A percentile compares a stretch with the other conserved stretches of the same genome.
These are phyloP conservation scores for Platanus orientalis DNA, from an alignment of 164 flowering plant species.

Conservation along the genomic window DNA sequence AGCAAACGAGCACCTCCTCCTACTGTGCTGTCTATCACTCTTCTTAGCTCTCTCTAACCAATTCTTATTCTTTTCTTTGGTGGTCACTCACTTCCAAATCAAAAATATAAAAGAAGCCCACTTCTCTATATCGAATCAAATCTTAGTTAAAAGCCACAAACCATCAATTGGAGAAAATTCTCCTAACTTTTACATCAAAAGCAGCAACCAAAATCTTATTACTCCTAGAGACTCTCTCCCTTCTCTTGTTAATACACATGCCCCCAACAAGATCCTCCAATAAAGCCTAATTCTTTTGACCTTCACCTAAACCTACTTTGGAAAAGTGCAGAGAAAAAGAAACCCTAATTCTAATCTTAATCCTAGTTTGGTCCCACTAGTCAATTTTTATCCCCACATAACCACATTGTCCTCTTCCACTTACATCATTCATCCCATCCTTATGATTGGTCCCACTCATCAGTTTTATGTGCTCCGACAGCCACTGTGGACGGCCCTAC, in stretches of 20 bases:
- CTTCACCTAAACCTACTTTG: neutral
- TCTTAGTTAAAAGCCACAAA: constrained; percentile 21
- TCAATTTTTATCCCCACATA: too few species aligned
- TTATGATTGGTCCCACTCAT: constrained; percentile 27
- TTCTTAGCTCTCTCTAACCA: neutral
- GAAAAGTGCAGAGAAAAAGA: neutral
- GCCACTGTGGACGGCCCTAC: neutral
- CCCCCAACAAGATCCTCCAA: neutral
- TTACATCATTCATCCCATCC: constrained; percentile 8
- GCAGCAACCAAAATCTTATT: constrained; percentile 9
- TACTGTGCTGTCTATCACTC: neutral
- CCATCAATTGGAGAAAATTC: constrained; percentile 10
- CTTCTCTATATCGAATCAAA: constrained; percentile 4
- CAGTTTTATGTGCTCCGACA: constrained; percentile 12
- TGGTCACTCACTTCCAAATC: neutral
- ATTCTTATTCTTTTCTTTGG: neutral
- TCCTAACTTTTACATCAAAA: constrained; percentile 8
- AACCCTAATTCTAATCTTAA: neutral
- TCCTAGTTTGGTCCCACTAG: neutral
- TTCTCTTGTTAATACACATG: too few species aligned
- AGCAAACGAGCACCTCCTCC: neutral
- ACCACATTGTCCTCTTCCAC: too few species aligned
- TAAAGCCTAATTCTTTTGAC: neutral
- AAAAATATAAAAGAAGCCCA: neutral
- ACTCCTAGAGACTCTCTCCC: too few species aligned